Conservation (phyloP, 148 eudicot genomes). For the Salicornia ramosissima region DNA sequence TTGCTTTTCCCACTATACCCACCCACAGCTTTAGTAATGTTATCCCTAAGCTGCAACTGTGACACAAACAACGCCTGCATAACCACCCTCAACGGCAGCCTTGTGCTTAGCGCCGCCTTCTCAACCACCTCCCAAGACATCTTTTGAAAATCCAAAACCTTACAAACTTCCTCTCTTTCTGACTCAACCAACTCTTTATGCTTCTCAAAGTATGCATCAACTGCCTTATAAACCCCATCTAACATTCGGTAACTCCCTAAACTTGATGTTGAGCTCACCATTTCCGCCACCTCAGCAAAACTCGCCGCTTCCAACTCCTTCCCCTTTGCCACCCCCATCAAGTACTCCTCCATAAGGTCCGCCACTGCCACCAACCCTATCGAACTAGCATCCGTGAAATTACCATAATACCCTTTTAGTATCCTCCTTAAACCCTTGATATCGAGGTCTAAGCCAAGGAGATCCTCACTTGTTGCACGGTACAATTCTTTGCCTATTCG, state of each 20-base stretch:
- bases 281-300: conserved; percentile 46
- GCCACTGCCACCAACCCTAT: conserved; percentile 44
- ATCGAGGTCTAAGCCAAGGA: conserved; percentile 44
- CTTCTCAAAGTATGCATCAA: conserved; percentile 49
- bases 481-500: conserved; percentile 60
- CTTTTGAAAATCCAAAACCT: conserved; percentile 49
- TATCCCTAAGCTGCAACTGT: conserved; percentile 55
- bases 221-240: conserved; percentile 64
- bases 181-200: conserved; percentile 49
- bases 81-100: conserved; percentile 51
- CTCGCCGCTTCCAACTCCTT: conserved; percentile 32
- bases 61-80: conserved; percentile 48
- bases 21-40: conserved; percentile 32
- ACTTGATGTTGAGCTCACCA: conserved; percentile 38
- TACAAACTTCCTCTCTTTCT: conserved; percentile 50
- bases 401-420: conserved; percentile 49
- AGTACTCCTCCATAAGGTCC: conserved; percentile 56
- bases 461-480: conserved; percentile 40
- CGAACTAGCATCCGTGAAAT: conserved; percentile 18
- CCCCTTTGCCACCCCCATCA: conserved; percentile 54
- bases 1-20: conserved; percentile 16
- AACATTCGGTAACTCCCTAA: conserved; percentile 30
- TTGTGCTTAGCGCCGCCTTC: conserved; percentile 55
- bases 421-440: conserved; percentile 49
- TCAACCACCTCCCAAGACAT: conserved; percentile 55